These are phyloP conservation scores for Rubroshorea leprosula DNA, from an alignment of 345 rosid genomes.

Conservation along the genomic window DNA sequence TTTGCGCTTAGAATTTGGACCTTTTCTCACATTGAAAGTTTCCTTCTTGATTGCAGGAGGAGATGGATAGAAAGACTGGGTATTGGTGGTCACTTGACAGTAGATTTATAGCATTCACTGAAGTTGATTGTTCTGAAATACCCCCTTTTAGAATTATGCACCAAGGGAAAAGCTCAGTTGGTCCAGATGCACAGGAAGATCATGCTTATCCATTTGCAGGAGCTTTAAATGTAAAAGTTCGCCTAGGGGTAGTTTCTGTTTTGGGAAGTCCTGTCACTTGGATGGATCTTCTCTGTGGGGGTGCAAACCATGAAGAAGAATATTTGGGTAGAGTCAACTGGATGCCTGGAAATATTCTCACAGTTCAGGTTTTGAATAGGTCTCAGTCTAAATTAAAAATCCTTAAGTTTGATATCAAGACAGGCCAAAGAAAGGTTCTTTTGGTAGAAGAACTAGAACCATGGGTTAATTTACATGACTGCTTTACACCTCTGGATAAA, in stretches of 20 bases:
- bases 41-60: slow-evolving; percentile 53
- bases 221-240: slow-evolving; percentile 74
- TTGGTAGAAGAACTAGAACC: slow-evolving; percentile 58
- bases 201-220: slow-evolving; percentile 98
- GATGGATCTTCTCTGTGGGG: slow-evolving; percentile 89
- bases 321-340: slow-evolving; percentile 86
- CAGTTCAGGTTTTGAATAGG: slow-evolving; percentile 72
- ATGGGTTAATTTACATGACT: slow-evolving; percentile 90
- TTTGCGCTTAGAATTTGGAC: neutral
- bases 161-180: slow-evolving; percentile 79
- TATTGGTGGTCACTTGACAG: slow-evolving; percentile 99
- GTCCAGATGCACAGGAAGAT: slow-evolving; percentile 81
- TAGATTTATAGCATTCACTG: slow-evolving; percentile 70
- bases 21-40: neutral
- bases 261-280: slow-evolving; percentile 66
- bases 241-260: slow-evolving; percentile 82
- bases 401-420: slow-evolving; percentile 61
- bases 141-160: slow-evolving; percentile 95
- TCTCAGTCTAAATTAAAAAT: slow-evolving; percentile 63
- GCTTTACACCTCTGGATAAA: slow-evolving; percentile 79
- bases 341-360: slow-evolving; percentile 73
- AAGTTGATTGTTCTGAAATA: slow-evolving; percentile 69
- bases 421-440: slow-evolving; percentile 56
- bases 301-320: slow-evolving; percentile 53
- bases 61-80: slow-evolving; percentile 93